A percentile compares a stretch with the other conserved stretches of the same genome.
Evolutionary conservation across 257 asterid genomes (phyloP).

Genomic region (Scutellaria barbata): DNA sequence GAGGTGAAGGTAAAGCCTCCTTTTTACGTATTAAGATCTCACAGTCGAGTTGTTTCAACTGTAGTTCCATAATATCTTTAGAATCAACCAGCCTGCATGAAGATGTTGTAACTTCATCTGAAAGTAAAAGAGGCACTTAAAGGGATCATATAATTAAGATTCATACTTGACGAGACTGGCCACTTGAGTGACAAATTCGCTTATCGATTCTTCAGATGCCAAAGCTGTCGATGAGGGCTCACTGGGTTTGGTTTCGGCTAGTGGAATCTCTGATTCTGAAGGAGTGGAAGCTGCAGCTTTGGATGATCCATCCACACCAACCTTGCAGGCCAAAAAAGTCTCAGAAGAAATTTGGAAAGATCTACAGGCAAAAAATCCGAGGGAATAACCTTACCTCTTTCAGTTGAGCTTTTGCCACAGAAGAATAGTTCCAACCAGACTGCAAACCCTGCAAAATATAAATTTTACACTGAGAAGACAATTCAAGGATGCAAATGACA

Average conservation of each 20-base stretch:
- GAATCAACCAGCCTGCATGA: conserved; percentile 84
- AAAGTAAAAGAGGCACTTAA: conserved; percentile 24
- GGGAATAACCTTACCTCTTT: conserved; percentile 60
- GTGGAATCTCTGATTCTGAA: conserved; percentile 43
- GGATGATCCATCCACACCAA: conserved; percentile 59
- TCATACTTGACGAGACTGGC: conserved; percentile 78
- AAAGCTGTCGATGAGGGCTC: conserved; percentile 47
- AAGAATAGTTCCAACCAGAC: conserved; percentile 55
- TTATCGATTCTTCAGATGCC: conserved; percentile 70
- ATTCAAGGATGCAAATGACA: conserved; percentile 11
- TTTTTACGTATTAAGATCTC: conserved; percentile 84
- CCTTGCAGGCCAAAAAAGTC: conserved; percentile 62
- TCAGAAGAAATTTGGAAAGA: conserved; percentile 41
- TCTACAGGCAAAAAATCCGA: conserved; percentile 39
- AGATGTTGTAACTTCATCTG: conserved; percentile 28
- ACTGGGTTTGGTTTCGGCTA: conserved; percentile 44
- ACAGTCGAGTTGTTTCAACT: conserved; percentile 74
- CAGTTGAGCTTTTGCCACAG: conserved; percentile 56
- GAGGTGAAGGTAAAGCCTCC: conserved; percentile 80
- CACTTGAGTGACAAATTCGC: conserved; percentile 78
- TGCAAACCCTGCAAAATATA: conserved; percentile 52
- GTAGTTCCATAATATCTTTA: conserved; percentile 79
- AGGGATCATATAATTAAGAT: conserved; percentile 32
- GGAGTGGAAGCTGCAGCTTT: conserved; percentile 49
- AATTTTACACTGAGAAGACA: conserved; percentile 32